These are phyloP conservation scores for Boletus albobrunnescens DNA, from an alignment of 1,284 basidiomycete species.

Conservation along the genomic window DNA sequence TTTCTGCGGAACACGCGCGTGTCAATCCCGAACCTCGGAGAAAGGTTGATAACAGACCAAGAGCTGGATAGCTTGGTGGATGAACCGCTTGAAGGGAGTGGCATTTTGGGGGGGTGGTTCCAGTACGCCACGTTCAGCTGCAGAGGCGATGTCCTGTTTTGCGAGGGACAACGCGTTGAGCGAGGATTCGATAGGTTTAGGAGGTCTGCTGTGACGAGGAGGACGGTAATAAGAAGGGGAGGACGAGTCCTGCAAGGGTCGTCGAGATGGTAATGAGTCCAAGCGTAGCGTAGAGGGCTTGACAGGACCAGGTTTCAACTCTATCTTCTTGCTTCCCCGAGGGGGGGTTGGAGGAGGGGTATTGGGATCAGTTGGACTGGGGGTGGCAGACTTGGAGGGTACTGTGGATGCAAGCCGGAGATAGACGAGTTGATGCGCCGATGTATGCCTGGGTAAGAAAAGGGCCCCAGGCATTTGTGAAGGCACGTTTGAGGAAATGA, in stretches of 20 bases:
- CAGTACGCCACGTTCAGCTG: constrained; percentile 63
- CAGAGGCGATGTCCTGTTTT: constrained; percentile 60
- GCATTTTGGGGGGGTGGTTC: constrained; percentile 59
- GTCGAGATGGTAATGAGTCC: constrained; percentile 12
- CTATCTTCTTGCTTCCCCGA: constrained; percentile 58
- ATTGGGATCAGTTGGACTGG: constrained; percentile 13
- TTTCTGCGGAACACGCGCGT: constrained; percentile 50
- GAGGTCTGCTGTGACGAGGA: constrained; percentile 27
- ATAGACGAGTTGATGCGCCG: constrained; percentile 1
- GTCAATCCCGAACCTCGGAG: constrained; percentile 1
- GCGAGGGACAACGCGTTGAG: constrained; percentile 43
- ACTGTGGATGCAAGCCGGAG: constrained; percentile 27
- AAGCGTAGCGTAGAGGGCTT: constrained; percentile 39
- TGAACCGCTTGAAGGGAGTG: constrained; percentile 48
- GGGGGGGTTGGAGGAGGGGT: constrained; percentile 20
- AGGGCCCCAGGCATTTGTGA: background rate
- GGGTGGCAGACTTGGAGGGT: constrained; percentile 24
- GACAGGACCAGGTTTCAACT: constrained; percentile 61
- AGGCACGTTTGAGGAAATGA: constrained; percentile 7
- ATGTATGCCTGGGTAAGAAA: constrained; percentile 7
- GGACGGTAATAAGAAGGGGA: constrained; percentile 23
- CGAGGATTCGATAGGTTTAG: constrained; percentile 23
- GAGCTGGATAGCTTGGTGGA: constrained; percentile 66
- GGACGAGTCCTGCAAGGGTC: constrained; percentile 8
- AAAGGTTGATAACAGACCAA: constrained; percentile 45